Evolutionary conservation across 1,139 yeast species (phyloP).

Genomic region (Pichia sp.): DNA sequence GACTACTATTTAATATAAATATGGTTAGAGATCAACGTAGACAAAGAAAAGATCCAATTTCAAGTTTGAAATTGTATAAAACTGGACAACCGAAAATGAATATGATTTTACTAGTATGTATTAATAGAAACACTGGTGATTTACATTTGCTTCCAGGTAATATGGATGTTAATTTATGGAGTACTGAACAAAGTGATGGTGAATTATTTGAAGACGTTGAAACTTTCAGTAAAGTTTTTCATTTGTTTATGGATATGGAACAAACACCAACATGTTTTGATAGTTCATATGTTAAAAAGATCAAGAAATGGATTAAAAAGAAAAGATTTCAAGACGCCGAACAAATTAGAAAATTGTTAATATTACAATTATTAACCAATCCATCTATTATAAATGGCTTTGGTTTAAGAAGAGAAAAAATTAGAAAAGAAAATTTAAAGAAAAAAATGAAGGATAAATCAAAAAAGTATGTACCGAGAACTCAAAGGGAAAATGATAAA

Average conservation of each 20-base stretch:
- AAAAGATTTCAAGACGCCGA: constrained; percentile 10
- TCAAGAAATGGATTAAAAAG: constrained; percentile 11
- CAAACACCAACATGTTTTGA: neutral
- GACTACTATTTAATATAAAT: constrained; percentile 24
- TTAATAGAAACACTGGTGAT: constrained; percentile 30
- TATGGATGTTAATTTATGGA: constrained; percentile 29
- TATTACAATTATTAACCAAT: constrained; percentile 24
- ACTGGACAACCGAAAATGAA: constrained; percentile 18
- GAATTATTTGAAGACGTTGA: constrained; percentile 26
- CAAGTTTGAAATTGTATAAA: constrained; percentile 23
- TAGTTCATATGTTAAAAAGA: constrained; percentile 3
- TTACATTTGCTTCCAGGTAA: constrained; percentile 29
- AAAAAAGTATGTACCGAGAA: neutral
- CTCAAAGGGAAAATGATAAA: neutral
- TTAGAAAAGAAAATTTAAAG: neutral
- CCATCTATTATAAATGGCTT: constrained; percentile 18
- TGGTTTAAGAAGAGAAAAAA: constrained; percentile 1
- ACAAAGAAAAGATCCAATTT: constrained; percentile 21
- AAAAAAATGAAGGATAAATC: neutral
- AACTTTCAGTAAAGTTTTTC: constrained; percentile 21
- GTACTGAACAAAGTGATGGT: constrained; percentile 29
- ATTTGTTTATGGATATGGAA: constrained; percentile 16
- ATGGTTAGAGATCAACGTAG: constrained; percentile 23
- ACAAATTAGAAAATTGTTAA: constrained; percentile 21
- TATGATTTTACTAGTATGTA: constrained; percentile 22